These are phyloP conservation scores for Melocanna baccifera DNA, from an alignment of 176 grass and related monocot genomes.

Conservation along the genomic window DNA sequence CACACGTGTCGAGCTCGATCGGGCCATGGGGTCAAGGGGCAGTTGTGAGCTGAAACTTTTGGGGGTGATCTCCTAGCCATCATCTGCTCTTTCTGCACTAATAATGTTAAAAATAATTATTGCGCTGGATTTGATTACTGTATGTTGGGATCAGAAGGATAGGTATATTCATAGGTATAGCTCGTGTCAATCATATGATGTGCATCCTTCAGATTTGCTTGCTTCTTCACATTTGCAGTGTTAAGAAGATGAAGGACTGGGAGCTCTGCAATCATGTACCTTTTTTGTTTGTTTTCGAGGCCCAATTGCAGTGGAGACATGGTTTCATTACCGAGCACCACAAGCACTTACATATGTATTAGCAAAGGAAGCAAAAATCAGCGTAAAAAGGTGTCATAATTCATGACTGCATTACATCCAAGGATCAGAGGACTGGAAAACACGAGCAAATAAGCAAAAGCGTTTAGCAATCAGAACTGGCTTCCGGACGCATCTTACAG, in stretches of 20 bases:
- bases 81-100: neutral
- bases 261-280: neutral
- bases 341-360: neutral
- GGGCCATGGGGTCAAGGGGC: neutral
- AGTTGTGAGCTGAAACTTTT: neutral
- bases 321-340: neutral
- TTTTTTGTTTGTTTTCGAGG: neutral
- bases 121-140: neutral
- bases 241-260: neutral
- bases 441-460: neutral
- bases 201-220: neutral
- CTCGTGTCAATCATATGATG: neutral
- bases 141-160: neutral
- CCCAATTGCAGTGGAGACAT: neutral
- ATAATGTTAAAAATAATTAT: neutral
- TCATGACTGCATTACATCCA: neutral
- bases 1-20: constrained; percentile 8
- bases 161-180: neutral
- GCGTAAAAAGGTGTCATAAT: neutral
- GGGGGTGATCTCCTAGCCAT: neutral
- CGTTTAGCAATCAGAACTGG: neutral
- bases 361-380: neutral
- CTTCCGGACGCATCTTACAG: neutral
- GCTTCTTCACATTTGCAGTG: neutral
- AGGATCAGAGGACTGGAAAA: neutral